Evolutionary conservation across 2,329 filamentous ascomycete species (phyloP), one percentile per base, ranked within the genome.

Genomic region (Hypoxylon sp.): DNA sequence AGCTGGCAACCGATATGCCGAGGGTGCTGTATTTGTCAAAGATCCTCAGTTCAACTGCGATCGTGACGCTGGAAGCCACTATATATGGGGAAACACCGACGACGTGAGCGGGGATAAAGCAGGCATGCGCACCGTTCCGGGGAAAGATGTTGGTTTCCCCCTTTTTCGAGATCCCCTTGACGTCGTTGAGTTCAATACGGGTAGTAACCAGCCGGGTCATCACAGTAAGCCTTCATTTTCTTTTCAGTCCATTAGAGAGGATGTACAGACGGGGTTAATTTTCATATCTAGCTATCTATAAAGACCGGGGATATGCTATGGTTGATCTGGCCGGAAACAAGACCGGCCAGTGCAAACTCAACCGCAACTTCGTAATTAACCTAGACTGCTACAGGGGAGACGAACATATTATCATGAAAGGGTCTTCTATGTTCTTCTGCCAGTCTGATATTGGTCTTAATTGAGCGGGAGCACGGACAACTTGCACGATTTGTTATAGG

Each of bases 131-230:
- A 64, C 26, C 47, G 64, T 63, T 9, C 71, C 71, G 2, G 64
- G 59, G 37, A 39, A 63, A 5, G 46, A 64, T 9, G 64, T 67
- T 19, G 58, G 59, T 10, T 24, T 56, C 5, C 67, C 71, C 19
- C n/a, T 67, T 2, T 70, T 65, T 11, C 57, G 65, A 10, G 65
- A 72, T 47, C 65, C 67, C 2, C 59, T 72, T 2, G 55, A 68
- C 2, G 17, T 61, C 22, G 65, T 70, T 37, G 71, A 72, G 65
- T 67, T 73, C 51, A 70, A 73, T n/a, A 70, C 67, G 2, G 53
- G 57, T 35, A 13, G 31, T 10, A 39, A 52, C 17, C 55, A 44
- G 44, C 59, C 65, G 1, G 69, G 67, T 5, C 70, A 72, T 42
- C 65, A 70, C 14, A 73, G 71, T 72, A 69, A 39, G 58, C 46